Conservation (phyloP, 495 filamentous ascomycete genomes). For the Hyaloscypha bicolor region DNA sequence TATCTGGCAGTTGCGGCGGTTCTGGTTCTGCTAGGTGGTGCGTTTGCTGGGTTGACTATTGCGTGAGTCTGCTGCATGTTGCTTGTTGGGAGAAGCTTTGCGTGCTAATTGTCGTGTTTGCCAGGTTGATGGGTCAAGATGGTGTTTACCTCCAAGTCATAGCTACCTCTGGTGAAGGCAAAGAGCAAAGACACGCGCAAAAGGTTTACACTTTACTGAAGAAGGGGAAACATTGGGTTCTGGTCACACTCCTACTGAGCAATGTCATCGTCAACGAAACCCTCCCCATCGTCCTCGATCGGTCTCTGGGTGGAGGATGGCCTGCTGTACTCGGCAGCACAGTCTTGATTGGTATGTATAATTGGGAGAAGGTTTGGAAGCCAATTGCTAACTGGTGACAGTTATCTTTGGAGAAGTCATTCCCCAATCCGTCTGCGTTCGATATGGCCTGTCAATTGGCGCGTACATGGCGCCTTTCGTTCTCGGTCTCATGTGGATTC, state of each 20-base stretch:
- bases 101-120: slow-evolving; percentile 2
- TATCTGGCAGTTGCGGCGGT: slow-evolving; percentile 69
- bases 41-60: slow-evolving; percentile 96
- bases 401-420: slow-evolving; percentile 98
- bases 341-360: slow-evolving; percentile 77
- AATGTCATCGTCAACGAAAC: slow-evolving; percentile 99
- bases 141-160: slow-evolving; percentile 98
- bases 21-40: slow-evolving; percentile 84
- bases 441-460: slow-evolving; percentile 95
- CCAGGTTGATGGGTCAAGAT: slow-evolving; percentile 80
- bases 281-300: slow-evolving; percentile 90
- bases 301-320: slow-evolving; percentile 91
- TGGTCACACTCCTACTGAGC: slow-evolving; percentile 89
- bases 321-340: slow-evolving; percentile 93
- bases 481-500: slow-evolving; percentile 85
- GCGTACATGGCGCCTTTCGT: slow-evolving; percentile 93
- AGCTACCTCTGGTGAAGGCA: slow-evolving; percentile 71
- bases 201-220: slow-evolving; percentile 80
- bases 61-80: slow-evolving; percentile 54
- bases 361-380: background rate
- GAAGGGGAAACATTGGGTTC: slow-evolving; percentile 96
- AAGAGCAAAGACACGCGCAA: slow-evolving; percentile 78
- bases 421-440: slow-evolving; percentile 94
- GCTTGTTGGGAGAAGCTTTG: background rate
- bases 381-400: slow-evolving; percentile 41